phyloP scores from a whole-genome alignment of 345 rosid genomes.

The Anacardium occidentale region DNA sequence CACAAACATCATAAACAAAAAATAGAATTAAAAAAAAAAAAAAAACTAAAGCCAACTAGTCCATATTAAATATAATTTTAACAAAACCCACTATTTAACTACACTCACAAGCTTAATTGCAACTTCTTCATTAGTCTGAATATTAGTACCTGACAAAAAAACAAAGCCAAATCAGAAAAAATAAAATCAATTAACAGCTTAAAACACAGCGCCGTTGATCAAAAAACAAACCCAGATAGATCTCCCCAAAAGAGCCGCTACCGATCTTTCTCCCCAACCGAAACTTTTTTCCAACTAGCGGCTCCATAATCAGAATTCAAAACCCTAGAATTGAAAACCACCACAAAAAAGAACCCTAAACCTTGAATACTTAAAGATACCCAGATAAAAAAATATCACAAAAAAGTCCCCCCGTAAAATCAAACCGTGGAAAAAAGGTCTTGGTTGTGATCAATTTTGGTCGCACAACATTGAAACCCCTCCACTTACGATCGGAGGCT shows the following conservation, averaged over 20 bases:
- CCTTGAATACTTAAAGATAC: not conserved
- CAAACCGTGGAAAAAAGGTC: not conserved
- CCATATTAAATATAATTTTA: not conserved
- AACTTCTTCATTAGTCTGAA: slow-evolving; percentile 90
- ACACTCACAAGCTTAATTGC: slow-evolving; percentile 90
- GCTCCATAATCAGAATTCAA: slow-evolving; percentile 53
- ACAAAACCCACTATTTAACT: slow-evolving; percentile 6
- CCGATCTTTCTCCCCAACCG: slow-evolving; percentile 94
- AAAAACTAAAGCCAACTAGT: not conserved
- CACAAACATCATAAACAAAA: not conserved
- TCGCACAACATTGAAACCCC: not conserved
- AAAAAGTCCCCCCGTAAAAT: not conserved
- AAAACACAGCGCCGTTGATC: not conserved
- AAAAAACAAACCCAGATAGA: slow-evolving; percentile 71
- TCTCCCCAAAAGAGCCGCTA: slow-evolving; percentile 98
- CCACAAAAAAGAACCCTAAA: slow-evolving; percentile 5
- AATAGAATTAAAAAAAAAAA: not conserved
- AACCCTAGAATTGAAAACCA: slow-evolving; percentile 4
- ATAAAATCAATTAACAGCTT: not conserved
- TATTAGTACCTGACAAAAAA: slow-evolving; percentile 57
- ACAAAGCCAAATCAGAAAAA: not conserved
- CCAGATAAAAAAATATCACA: not conserved
- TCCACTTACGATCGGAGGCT: not conserved
- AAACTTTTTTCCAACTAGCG: slow-evolving; percentile 84
- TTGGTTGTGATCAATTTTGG: not conserved